Percentiles rank a stretch among this genome's conserved stretches.
phyloP scores from a whole-genome alignment of 768 basidiomycete genomes.

The Epithele typhae region DNA sequence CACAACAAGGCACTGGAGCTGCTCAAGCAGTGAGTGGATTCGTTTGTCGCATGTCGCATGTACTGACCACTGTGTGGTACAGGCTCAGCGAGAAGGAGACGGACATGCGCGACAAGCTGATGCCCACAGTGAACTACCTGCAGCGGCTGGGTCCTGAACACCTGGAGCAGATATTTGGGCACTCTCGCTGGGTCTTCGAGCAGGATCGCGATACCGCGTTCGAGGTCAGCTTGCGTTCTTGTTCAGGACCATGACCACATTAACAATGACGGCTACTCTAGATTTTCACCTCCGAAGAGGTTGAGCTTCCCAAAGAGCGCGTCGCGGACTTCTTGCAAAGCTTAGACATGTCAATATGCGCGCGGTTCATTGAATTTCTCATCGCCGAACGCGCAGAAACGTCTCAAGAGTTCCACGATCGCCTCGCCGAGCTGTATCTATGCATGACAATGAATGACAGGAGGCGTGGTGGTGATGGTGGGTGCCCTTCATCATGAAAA shows the following conservation, averaged over 20 bases:
- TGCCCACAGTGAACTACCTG: slow-evolving; percentile 83
- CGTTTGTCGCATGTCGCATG: neutral
- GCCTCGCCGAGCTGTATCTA: slow-evolving; percentile 84
- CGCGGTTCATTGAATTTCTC: slow-evolving; percentile 81
- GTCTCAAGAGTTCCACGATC: slow-evolving; percentile 73
- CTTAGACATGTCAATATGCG: slow-evolving; percentile 64
- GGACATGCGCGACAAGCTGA: slow-evolving; percentile 73
- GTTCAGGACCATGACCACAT: too few relatives aligned
- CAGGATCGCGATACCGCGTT: slow-evolving; percentile 70
- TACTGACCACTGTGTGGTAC: neutral
- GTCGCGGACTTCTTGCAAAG: slow-evolving; percentile 78
- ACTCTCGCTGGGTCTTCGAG: slow-evolving; percentile 83
- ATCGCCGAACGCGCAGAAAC: slow-evolving; percentile 72
- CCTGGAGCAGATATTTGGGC: slow-evolving; percentile 74
- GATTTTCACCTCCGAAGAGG: slow-evolving; percentile 96
- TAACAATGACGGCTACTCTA: slow-evolving; percentile 30
- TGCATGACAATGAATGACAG: slow-evolving; percentile 57
- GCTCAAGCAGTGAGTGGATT: slow-evolving; percentile 66
- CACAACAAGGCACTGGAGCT: slow-evolving; percentile 82
- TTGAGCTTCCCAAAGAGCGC: slow-evolving; percentile 74
- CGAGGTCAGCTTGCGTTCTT: slow-evolving; percentile 41
- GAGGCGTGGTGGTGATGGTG: slow-evolving; percentile 56
- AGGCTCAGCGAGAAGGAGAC: slow-evolving; percentile 79
- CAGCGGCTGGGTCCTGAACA: slow-evolving; percentile 87
- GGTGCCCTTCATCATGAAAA: slow-evolving; percentile 10